A percentile compares a stretch with the other conserved stretches of the same genome.
These are phyloP conservation scores for Tulasnella sp. DNA, from an alignment of 768 basidiomycete genomes.

Conservation along the genomic window DNA sequence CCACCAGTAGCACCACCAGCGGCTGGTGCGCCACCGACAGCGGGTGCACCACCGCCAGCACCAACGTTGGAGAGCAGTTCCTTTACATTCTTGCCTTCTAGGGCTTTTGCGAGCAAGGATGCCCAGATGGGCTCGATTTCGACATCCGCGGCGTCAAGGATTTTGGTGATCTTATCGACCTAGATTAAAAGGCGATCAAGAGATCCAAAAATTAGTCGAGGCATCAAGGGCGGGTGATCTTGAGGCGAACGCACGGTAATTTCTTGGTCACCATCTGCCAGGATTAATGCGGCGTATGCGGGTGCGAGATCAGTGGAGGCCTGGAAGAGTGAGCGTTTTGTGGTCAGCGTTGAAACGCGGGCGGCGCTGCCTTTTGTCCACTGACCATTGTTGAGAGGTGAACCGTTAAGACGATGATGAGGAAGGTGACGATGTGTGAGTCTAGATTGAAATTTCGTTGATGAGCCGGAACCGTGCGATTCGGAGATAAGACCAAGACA, in stretches of 20 bases:
- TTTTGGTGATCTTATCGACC: conserved; percentile 88
- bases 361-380: neutral
- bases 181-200: conserved; percentile 36
- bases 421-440: neutral
- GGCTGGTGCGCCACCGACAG: conserved; percentile 49
- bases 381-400: neutral
- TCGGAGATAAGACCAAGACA: neutral
- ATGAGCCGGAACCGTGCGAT: neutral
- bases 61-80: conserved; percentile 94
- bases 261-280: conserved; percentile 95
- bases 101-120: conserved; percentile 90
- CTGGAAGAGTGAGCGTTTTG: conserved; percentile 33
- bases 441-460: conserved; percentile 5
- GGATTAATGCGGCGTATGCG: conserved; percentile 96
- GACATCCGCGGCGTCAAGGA: conserved; percentile 76
- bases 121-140: conserved; percentile 94
- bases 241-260: conserved; percentile 73
- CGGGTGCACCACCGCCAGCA: conserved; percentile 82
- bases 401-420: neutral
- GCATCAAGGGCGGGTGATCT: neutral
- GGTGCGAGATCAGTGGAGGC: conserved; percentile 77
- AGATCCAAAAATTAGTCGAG: neutral
- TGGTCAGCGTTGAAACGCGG: neutral
- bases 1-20: conserved; percentile 56
- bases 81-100: conserved; percentile 97